Percentiles rank a stretch among this genome's conserved stretches.
These are phyloP conservation scores for Magnusiomyces ingens DNA, from an alignment of 1,139 yeast species.

Conservation along the genomic window DNA sequence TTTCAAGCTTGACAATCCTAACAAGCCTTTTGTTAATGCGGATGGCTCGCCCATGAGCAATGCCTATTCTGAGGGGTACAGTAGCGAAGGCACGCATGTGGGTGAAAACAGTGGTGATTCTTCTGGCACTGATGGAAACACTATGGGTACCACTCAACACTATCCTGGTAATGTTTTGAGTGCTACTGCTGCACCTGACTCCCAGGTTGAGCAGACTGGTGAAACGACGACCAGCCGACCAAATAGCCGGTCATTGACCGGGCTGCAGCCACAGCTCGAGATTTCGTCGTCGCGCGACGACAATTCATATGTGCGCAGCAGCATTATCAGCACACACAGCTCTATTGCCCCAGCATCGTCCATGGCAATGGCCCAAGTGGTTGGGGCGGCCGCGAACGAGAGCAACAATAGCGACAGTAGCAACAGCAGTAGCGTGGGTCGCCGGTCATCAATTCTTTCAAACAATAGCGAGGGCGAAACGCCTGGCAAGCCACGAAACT, in stretches of 20 bases:
- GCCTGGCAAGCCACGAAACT: slow-evolving; percentile 38
- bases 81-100: slow-evolving; percentile 11
- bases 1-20: slow-evolving; percentile 14
- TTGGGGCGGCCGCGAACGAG: slow-evolving; percentile 17
- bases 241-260: too few relatives aligned
- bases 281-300: too few relatives aligned
- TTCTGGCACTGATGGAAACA: slow-evolving; percentile 1
- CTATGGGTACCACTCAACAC: slow-evolving; percentile 2
- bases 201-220: too few relatives aligned
- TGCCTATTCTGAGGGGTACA: slow-evolving; percentile 8
- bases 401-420: slow-evolving; percentile 14
- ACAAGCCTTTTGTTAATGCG: neutral
- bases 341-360: slow-evolving; percentile 14
- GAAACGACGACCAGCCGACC: too few relatives aligned
- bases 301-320: too few relatives aligned
- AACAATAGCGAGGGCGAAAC: neutral
- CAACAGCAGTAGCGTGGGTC: neutral
- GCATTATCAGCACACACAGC: too few relatives aligned
- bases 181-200: neutral
- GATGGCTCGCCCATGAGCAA: slow-evolving; percentile 9
- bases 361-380: slow-evolving; percentile 25
- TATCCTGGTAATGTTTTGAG: neutral
- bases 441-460: neutral
- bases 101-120: slow-evolving; percentile 1
- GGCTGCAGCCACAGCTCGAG: too few relatives aligned